Evolutionary conservation across 1,284 basidiomycete species (phyloP).

Genomic region (Lentinula novae-zelandiae): DNA sequence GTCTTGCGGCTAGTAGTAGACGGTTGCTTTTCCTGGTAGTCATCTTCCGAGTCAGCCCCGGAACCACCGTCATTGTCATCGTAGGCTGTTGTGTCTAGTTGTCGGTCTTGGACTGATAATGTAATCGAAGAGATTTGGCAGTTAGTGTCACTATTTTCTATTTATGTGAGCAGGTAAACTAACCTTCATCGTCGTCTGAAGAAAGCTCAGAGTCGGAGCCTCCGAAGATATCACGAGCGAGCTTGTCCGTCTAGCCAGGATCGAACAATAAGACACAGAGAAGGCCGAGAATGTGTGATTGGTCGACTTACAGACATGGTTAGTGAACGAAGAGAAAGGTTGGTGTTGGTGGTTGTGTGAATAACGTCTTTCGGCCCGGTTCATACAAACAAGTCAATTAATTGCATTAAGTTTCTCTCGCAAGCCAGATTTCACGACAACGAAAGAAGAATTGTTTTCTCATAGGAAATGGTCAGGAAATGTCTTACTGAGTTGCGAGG

Average conservation of each 20-base stretch:
- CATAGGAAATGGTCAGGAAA: no score
- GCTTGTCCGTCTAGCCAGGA: conserved; percentile 28
- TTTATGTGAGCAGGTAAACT: background rate
- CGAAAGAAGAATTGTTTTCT: no score
- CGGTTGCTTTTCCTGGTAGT: conserved; percentile 49
- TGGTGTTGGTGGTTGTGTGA: no score
- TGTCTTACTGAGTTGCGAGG: no score
- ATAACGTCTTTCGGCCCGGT: no score
- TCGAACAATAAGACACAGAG: no score
- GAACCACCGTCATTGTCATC: conserved; percentile 50
- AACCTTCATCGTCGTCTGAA: conserved; percentile 63
- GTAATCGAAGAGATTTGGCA: background rate
- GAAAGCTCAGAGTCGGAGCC: conserved; percentile 77
- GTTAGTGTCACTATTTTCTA: background rate
- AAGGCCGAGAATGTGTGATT: no score
- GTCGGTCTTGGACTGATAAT: background rate
- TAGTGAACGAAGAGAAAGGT: background rate
- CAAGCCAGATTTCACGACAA: no score
- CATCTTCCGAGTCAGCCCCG: conserved; percentile 59
- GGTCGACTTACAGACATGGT: background rate
- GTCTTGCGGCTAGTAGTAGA: background rate
- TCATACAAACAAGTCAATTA: background rate
- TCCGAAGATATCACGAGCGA: conserved; percentile 70
- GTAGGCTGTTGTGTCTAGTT: background rate
- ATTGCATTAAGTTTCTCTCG: no score